These are phyloP conservation scores for Solanum chmielewskii DNA, from an alignment of 257 asterid species.

Conservation along the genomic window DNA sequence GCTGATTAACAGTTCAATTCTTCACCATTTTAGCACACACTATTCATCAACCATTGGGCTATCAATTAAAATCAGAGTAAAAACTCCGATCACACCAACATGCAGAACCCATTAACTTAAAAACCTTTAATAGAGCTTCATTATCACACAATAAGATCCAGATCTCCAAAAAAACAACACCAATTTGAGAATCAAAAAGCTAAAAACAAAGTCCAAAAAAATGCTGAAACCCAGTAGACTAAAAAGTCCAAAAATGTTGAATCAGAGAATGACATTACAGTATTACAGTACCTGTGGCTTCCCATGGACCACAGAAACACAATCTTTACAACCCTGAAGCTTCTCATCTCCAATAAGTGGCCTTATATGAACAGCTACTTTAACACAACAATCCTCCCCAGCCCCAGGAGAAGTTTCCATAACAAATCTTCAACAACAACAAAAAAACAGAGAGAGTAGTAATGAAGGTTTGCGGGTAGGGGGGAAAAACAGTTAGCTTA, in stretches of 20 bases:
- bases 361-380: conserved; percentile 92
- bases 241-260: background rate
- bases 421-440: background rate
- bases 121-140: conserved; percentile 5
- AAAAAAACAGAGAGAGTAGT: background rate
- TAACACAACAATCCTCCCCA: conserved; percentile 93
- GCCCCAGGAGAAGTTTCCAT: conserved; percentile 25
- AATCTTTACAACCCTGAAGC: conserved; percentile 95
- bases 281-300: conserved; percentile 83
- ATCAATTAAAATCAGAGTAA: background rate
- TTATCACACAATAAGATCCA: conserved; percentile 19
- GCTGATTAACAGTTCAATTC: background rate
- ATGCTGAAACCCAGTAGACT: too few species aligned
- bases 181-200: conserved; percentile 4
- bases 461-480: background rate
- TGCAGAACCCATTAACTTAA: conserved; percentile 19
- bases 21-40: background rate
- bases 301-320: conserved; percentile 69
- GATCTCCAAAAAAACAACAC: conserved; percentile 24
- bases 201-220: background rate
- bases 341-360: conserved; percentile 94
- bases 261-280: conserved; percentile 29
- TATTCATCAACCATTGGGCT: background rate
- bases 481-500: background rate
- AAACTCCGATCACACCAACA: conserved; percentile 30